Evolutionary conservation across 148 eudicot genomes (phyloP).

Genomic region (Fagopyrum esculentum): DNA sequence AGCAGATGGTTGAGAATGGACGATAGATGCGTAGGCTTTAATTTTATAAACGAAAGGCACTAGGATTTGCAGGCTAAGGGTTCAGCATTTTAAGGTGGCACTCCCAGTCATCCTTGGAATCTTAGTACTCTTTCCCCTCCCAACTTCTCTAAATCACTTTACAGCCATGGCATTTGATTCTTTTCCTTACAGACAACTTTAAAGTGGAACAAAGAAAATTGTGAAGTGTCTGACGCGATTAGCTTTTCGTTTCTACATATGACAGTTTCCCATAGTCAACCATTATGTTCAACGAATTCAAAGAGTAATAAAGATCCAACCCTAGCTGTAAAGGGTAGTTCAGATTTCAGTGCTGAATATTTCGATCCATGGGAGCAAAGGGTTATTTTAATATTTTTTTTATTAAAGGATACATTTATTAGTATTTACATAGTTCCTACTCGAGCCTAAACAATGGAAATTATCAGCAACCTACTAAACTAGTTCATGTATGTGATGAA

Average conservation of each 20-base stretch:
- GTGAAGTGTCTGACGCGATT: neutral
- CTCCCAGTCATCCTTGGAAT: neutral
- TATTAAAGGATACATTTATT: too few relatives aligned
- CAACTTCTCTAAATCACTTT: neutral
- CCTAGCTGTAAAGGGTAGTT: too few relatives aligned
- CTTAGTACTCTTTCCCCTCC: neutral
- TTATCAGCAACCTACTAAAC: too few relatives aligned
- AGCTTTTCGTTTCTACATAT: neutral
- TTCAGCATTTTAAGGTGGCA: neutral
- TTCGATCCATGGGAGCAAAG: too few relatives aligned
- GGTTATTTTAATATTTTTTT: too few relatives aligned
- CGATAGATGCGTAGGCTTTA: neutral
- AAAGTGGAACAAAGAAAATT: neutral
- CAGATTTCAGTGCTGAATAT: too few relatives aligned
- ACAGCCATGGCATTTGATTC: constrained; percentile 2
- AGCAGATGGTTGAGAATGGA: neutral
- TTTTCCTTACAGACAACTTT: neutral
- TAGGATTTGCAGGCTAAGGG: neutral
- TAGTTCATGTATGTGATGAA: too few relatives aligned
- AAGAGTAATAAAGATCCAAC: neutral
- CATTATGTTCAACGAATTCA: neutral
- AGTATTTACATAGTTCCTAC: too few relatives aligned
- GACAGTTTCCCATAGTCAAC: neutral
- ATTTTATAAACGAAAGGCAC: neutral
- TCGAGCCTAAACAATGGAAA: too few relatives aligned